Conservation (phyloP, 768 basidiomycete species). For the Epithele typhae region DNA sequence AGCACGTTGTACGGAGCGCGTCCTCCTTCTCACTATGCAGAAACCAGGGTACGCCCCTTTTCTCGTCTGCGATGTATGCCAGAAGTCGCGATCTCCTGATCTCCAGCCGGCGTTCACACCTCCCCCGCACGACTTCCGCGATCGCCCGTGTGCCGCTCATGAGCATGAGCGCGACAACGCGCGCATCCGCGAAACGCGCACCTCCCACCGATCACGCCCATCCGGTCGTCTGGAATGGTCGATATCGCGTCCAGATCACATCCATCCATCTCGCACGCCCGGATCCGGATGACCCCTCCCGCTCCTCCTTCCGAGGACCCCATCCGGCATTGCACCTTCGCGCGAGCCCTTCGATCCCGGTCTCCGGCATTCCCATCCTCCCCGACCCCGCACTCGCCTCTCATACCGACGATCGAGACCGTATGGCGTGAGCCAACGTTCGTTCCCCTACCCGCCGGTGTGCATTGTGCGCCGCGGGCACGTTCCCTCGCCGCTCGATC, state of each 20-base stretch:
- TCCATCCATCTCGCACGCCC: background rate
- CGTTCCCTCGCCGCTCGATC: too few relatives aligned
- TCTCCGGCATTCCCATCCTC: background rate
- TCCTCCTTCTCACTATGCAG: too few relatives aligned
- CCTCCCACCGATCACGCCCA: too few relatives aligned
- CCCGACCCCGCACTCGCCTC: background rate
- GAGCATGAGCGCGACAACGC: background rate
- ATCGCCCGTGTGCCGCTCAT: background rate
- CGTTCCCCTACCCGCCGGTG: background rate
- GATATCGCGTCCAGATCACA: background rate
- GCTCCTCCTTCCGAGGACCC: too few relatives aligned
- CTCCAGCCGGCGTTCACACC: background rate
- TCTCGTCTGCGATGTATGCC: too few relatives aligned
- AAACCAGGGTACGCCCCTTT: too few relatives aligned
- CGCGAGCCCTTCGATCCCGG: background rate
- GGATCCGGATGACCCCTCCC: too few relatives aligned
- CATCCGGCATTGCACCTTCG: too few relatives aligned
- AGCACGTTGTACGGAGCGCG: too few relatives aligned
- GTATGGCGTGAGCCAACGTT: conserved; percentile 10
- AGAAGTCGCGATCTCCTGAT: background rate
- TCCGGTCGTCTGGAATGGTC: background rate
- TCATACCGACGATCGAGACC: conserved; percentile 2
- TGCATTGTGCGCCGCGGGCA: too few relatives aligned
- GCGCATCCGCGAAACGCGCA: background rate
- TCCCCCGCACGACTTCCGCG: background rate